Conservation (phyloP, 495 filamentous ascomycete species). For the Penicillium cinerascens region DNA sequence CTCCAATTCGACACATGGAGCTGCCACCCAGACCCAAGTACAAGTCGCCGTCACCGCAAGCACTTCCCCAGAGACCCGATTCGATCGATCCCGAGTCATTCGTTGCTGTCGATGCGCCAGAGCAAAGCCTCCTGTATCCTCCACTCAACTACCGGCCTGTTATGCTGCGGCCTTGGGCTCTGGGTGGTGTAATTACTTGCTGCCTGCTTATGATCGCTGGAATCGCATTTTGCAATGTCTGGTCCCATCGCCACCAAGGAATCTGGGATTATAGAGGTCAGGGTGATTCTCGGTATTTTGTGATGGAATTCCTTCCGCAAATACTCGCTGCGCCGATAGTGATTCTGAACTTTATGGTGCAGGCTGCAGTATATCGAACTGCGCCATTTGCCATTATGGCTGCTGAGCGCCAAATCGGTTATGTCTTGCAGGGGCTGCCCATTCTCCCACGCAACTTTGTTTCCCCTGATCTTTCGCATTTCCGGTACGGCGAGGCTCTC, state of each 20-base stretch:
- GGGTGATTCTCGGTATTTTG: constrained; percentile 72
- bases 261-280: constrained; percentile 62
- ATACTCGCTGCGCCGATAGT: constrained; percentile 69
- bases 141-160: constrained; percentile 62
- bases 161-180: constrained; percentile 59
- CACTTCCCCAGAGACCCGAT: constrained; percentile 25
- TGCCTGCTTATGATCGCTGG: constrained; percentile 68
- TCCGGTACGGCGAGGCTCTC: constrained; percentile 50
- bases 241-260: constrained; percentile 59
- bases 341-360: constrained; percentile 69
- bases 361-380: constrained; percentile 70
- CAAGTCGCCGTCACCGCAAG: constrained; percentile 25
- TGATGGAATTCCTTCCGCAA: constrained; percentile 80
- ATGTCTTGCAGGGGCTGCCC: constrained; percentile 39
- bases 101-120: constrained; percentile 47
- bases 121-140: constrained; percentile 46
- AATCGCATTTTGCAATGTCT: constrained; percentile 70
- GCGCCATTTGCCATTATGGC: constrained; percentile 75
- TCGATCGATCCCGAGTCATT: constrained; percentile 49
- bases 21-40: constrained; percentile 17
- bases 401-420: constrained; percentile 42
- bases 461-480: constrained; percentile 56
- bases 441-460: constrained; percentile 52
- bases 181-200: constrained; percentile 55
- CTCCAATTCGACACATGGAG: constrained; percentile 17